Conservation (phyloP, 1,284 basidiomycete species). For the Cutaneotrichosporon curvatum region DNA sequence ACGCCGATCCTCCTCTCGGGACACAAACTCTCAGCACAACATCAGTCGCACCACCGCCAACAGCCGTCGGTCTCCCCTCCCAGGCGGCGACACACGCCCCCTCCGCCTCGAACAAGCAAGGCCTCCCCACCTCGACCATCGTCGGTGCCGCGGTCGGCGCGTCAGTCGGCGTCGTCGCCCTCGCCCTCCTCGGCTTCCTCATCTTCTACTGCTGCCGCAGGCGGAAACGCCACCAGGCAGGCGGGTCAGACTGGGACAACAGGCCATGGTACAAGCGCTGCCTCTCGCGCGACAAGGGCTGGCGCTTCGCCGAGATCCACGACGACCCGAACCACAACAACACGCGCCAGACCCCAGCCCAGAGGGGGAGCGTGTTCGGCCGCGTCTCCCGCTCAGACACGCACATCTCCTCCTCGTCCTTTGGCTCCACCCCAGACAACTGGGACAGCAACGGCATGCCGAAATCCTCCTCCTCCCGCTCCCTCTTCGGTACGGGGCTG, state of each 20-base stretch:
- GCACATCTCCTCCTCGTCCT: constrained; percentile 5
- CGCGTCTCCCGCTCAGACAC: constrained; percentile 1
- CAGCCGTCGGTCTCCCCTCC: background rate
- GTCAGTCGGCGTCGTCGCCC: constrained; percentile 8
- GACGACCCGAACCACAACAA: background rate
- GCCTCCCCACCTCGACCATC: background rate
- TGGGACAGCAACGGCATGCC: too few species aligned
- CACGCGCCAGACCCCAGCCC: background rate
- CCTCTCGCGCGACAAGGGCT: constrained; percentile 6
- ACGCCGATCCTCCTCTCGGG: background rate
- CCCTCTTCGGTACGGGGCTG: too few species aligned
- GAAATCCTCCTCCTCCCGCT: too few species aligned
- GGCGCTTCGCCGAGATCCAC: constrained; percentile 6
- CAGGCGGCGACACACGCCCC: background rate
- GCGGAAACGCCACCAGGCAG: background rate
- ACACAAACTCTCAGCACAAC: background rate
- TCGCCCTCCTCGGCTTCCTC: constrained; percentile 7
- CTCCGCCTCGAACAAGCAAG: background rate
- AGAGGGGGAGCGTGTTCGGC: background rate
- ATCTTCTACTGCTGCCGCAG: constrained; percentile 7
- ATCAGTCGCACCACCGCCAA: background rate
- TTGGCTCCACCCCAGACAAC: constrained; percentile 7
- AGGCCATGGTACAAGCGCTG: constrained; percentile 8
- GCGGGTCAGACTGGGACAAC: background rate
- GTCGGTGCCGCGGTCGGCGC: constrained; percentile 4